A percentile compares a stretch with the other conserved stretches of the same genome.
Conservation (phyloP, 306 rosid genomes). For the Lagenaria siceraria region DNA sequence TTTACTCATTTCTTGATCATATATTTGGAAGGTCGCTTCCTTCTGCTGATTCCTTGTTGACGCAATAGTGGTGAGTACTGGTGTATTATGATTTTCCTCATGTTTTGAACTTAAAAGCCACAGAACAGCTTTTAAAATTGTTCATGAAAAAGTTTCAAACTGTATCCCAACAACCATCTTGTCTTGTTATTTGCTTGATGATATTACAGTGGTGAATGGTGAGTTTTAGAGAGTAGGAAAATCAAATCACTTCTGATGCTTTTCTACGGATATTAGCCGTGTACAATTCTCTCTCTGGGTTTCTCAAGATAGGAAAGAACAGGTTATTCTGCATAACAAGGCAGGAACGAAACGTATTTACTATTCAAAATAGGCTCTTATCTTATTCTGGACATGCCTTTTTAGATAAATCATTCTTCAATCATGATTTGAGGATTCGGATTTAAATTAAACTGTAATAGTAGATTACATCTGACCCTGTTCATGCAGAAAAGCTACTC, state of each 20-base stretch:
- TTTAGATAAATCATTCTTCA: not conserved
- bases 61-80: not conserved
- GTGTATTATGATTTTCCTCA: not conserved
- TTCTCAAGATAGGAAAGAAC: not conserved
- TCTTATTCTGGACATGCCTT: not conserved
- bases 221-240: not conserved
- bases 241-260: not conserved
- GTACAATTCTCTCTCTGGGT: not conserved
- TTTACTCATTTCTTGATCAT: not conserved
- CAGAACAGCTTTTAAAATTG: not conserved
- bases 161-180: not conserved
- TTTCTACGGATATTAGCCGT: not conserved
- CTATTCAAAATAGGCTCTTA: not conserved
- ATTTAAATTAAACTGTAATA: not conserved
- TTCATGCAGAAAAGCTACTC: not conserved
- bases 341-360: not conserved
- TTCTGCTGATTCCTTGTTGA: not conserved
- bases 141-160: not conserved
- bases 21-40: not conserved
- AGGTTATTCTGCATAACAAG: not conserved
- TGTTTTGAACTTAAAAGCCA: not conserved
- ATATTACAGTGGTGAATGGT: not conserved
- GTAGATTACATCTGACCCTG: not conserved
- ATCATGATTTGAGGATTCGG: not conserved
- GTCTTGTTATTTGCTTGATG: not conserved